A percentile compares a stretch with the other conserved stretches of the same genome.
Conservation (phyloP, 2,329 filamentous ascomycete species). For the Hortaea werneckii region DNA sequence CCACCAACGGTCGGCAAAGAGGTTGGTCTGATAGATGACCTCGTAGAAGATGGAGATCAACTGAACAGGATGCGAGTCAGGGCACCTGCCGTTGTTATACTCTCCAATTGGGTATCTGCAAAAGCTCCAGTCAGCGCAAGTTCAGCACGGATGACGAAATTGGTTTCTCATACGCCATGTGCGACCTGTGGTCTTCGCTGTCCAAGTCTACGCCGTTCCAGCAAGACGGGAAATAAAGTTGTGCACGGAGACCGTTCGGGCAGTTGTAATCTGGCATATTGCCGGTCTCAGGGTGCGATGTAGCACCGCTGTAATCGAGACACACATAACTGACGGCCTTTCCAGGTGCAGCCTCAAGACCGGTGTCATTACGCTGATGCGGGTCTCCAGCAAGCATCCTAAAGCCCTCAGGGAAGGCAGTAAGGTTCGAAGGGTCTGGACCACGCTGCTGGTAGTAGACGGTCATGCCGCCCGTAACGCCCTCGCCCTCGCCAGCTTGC, state of each 20-base stretch:
- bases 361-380: slow-evolving; percentile 46
- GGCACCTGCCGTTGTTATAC: slow-evolving; percentile 45
- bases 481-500: slow-evolving; percentile 39
- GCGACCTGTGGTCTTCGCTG: slow-evolving; percentile 50
- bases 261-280: slow-evolving; percentile 63
- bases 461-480: slow-evolving; percentile 49
- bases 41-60: slow-evolving; percentile 52
- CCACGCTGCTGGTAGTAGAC: slow-evolving; percentile 63
- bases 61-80: slow-evolving; percentile 42
- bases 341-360: slow-evolving; percentile 34
- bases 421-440: slow-evolving; percentile 53
- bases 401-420: slow-evolving; percentile 60
- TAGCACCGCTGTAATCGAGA: slow-evolving; percentile 36
- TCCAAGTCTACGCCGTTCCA: slow-evolving; percentile 54
- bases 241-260: slow-evolving; percentile 51
- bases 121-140: no score
- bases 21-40: slow-evolving; percentile 43
- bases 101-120: neutral
- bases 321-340: slow-evolving; percentile 50
- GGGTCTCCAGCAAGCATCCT: slow-evolving; percentile 61
- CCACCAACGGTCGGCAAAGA: slow-evolving; percentile 41
- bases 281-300: slow-evolving; percentile 33
- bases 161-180: no score
- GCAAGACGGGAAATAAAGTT: slow-evolving; percentile 64
- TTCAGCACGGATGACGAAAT: no score